Base-by-base conservation (phyloP, 345 rosid genomes). In the Eutrema heterophyllum region DNA sequence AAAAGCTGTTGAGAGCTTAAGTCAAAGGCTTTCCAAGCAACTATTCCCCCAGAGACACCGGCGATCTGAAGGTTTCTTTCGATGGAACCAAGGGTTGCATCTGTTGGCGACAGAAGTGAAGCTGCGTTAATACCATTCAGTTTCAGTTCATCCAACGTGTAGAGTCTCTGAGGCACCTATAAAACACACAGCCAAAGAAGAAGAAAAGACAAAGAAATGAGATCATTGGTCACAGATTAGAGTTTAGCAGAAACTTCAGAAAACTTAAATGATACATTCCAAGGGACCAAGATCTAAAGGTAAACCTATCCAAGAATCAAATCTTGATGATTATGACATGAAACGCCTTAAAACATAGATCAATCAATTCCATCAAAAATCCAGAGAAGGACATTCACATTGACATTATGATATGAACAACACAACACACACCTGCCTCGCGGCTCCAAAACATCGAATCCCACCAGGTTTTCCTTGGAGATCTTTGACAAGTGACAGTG, bases 81-180 rank as follows among this genome's bases (percentile, higher is more conserved):
- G 3, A 91, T 85, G 4, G 95, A 83, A 56, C 91, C 96, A 68
- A 94, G 90, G 21, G 96, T 94, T 15, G 81, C 41, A 74, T 94
- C 97, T 30, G 81, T 85, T 0, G 96, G 97, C 5, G 98, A 91
- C 35, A 94, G 85, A 70, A 94, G 89, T 9, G 90, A 87, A 48
- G 73, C 48, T 1, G 98, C 64, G 9, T 91, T 90, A 0, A 91
- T 88, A 5, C 97, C 96, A 68, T 94, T 94, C 64, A 89, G 80
- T 76, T 83, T 91, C 81, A 94, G 73, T 79, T 91, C 98, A 44
- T 89, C 96, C 72, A 91, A 75, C 9, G 95, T 86, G 72, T 91
- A 91, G 4, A 91, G 96, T 75, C 97, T 87, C 70, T 88, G 96
- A 0, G 96, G 98, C 65, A 91, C 79, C 96, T 88, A 79, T 26